phyloP scores from a whole-genome alignment of 2,329 filamentous ascomycete genomes.

The Claviceps sp. region DNA sequence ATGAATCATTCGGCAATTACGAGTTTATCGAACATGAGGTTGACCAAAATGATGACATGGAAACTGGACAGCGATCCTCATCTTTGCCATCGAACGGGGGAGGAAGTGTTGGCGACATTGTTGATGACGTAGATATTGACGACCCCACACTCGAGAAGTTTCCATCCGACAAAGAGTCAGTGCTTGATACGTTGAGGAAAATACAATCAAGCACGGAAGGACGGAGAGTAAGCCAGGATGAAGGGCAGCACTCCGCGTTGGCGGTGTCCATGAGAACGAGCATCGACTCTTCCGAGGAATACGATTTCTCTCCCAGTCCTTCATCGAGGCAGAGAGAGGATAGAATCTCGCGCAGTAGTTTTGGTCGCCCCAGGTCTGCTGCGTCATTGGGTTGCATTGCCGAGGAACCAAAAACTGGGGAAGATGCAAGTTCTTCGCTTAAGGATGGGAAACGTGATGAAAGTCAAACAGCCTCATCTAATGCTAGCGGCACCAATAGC shows the following conservation, averaged over 20 bases:
- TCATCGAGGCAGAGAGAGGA: slow-evolving; percentile 19
- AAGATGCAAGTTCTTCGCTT: neutral
- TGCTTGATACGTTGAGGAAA: slow-evolving; percentile 31
- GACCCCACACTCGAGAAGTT: slow-evolving; percentile 37
- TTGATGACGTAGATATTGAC: slow-evolving; percentile 22
- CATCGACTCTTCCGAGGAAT: slow-evolving; percentile 25
- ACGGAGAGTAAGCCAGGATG: slow-evolving; percentile 25
- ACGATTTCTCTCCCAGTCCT: slow-evolving; percentile 21
- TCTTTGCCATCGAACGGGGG: slow-evolving; percentile 10
- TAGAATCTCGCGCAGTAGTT: slow-evolving; percentile 19
- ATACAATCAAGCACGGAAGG: slow-evolving; percentile 31
- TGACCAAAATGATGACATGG: slow-evolving; percentile 14
- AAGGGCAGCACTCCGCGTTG: slow-evolving; percentile 21
- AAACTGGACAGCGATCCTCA: slow-evolving; percentile 9
- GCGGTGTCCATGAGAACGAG: slow-evolving; percentile 20
- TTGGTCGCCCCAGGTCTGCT: slow-evolving; percentile 23
- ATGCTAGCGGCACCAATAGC: neutral
- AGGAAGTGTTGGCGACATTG: slow-evolving; percentile 3
- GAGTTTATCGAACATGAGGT: slow-evolving; percentile 20
- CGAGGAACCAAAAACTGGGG: slow-evolving; percentile 25
- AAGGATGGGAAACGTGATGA: neutral
- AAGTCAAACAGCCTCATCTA: neutral
- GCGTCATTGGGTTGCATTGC: slow-evolving; percentile 32
- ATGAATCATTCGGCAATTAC: slow-evolving; percentile 32
- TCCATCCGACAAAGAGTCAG: slow-evolving; percentile 29